Evolutionary conservation across 2,329 filamentous ascomycete species (phyloP).

Genomic region (Cryphonectria parasitica): DNA sequence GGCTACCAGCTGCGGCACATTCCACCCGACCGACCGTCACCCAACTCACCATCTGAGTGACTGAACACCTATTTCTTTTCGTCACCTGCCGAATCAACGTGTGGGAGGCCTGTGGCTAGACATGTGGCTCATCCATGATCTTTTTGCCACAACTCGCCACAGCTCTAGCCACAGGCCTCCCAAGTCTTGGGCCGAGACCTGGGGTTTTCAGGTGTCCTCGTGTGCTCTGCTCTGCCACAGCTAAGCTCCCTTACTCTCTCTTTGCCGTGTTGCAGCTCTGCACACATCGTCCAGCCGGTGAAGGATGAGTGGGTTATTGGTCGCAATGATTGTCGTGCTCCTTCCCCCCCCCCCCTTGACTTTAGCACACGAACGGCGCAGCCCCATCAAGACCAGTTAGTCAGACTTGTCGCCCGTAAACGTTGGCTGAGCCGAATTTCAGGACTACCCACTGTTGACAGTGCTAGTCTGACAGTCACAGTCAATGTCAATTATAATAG

Average conservation of each 20-base stretch:
- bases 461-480: neutral
- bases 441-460: too few species aligned
- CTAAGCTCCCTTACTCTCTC: too few species aligned
- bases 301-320: neutral
- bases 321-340: neutral
- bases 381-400: neutral
- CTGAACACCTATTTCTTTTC: neutral
- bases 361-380: neutral
- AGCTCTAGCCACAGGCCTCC: neutral
- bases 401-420: neutral
- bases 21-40: neutral
- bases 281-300: neutral
- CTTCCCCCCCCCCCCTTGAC: too few species aligned
- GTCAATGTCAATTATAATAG: neutral
- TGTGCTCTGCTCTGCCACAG: neutral
- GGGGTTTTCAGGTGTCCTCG: neutral
- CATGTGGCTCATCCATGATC: constrained; percentile 25
- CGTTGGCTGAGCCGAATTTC: neutral
- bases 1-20: neutral
- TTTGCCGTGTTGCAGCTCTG: neutral
- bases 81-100: constrained; percentile 15
- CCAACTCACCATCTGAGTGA: neutral
- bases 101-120: constrained; percentile 29
- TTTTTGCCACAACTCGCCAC: constrained; percentile 20
- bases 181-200: neutral